These are phyloP conservation scores for Gloeophyllum trabeum DNA, from an alignment of 768 basidiomycete species.

Conservation along the genomic window DNA sequence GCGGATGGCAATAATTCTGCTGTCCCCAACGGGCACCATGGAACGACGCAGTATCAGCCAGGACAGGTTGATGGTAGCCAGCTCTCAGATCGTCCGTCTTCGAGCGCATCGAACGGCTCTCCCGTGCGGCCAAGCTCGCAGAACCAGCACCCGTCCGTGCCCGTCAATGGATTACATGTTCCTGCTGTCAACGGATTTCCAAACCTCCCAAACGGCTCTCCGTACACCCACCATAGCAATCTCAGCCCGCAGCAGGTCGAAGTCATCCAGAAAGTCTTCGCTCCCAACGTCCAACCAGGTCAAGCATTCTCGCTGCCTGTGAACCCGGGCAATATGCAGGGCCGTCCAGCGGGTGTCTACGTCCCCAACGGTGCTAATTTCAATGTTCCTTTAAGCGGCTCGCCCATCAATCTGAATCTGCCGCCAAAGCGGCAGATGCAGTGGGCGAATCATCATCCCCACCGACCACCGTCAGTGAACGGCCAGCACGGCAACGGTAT, in stretches of 20 bases:
- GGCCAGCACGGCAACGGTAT: constrained; percentile 22
- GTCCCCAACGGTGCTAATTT: constrained; percentile 15
- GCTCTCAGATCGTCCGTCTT: no score
- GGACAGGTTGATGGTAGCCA: no score
- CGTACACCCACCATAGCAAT: constrained; percentile 23
- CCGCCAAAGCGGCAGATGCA: constrained; percentile 24
- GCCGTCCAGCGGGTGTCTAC: constrained; percentile 22
- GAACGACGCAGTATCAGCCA: no score
- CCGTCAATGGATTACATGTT: constrained; percentile 30
- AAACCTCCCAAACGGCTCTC: constrained; percentile 22
- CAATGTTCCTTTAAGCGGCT: constrained; percentile 15
- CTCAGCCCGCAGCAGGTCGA: constrained; percentile 51
- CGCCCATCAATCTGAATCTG: constrained; percentile 24
- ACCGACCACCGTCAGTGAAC: constrained; percentile 12
- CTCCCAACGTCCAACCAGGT: constrained; percentile 22
- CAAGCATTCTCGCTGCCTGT: constrained; percentile 26
- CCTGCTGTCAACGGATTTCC: constrained; percentile 26
- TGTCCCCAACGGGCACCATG: constrained; percentile 4
- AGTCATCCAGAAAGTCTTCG: constrained; percentile 44
- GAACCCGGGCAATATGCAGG: constrained; percentile 32
- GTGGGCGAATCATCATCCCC: constrained; percentile 20
- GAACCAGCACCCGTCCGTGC: constrained; percentile 25
- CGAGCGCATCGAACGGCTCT: constrained; percentile 14
- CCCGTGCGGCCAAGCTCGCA: constrained; percentile 40
- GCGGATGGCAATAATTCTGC: not conserved